Evolutionary conservation across 2,329 filamentous ascomycete genomes (phyloP), one percentile per base, ranked within the genome.

Genomic region (Fusarium torulosum): DNA sequence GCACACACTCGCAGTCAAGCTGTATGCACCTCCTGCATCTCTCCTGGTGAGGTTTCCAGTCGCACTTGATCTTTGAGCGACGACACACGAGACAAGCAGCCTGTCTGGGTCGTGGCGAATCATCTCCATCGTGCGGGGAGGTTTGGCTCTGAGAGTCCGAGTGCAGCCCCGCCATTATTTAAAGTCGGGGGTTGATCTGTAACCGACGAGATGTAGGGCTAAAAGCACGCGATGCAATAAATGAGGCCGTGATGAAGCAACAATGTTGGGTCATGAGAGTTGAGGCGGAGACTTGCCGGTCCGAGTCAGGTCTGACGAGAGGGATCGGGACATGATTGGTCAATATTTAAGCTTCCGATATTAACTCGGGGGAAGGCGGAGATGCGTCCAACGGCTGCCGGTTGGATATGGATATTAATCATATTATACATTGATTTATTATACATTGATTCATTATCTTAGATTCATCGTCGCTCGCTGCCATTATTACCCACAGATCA

Each of bases 51-150:
- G 80, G 76, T 41, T 83, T 82, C 68, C 87, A 85, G 61, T 88
- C 86, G 76, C 89, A 91, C 68, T 87, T 88, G 71, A 90, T 88
- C 80, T 91, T 91, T 78, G 88, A 90, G 69, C 84, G 83, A 57
- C 89, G 84, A 73, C 89, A 91, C 61, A 84, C 86, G 38, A 90
- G 80, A 75, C 88, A 90, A 40, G 88, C 88, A 11, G 88, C 86
- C 71, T 80, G 75, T 66, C 73, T 77, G 8, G 72, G 73, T 15
- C 75, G 74, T 38, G 75, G 69, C 45, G 68, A 66, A 52, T 74
- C 75, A 54, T 70, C 69, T 71, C 45, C 63, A 29, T 65, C 53
- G n/a, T 50, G 67, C 67, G 62, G 67, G 66, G 67, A 70, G 33
- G 54, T 61, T 15, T 61, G 67, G 40, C 53, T 44, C 53, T 53